phyloP scores from a whole-genome alignment of 176 grass and related monocot genomes.

The Oryza meridionalis region DNA sequence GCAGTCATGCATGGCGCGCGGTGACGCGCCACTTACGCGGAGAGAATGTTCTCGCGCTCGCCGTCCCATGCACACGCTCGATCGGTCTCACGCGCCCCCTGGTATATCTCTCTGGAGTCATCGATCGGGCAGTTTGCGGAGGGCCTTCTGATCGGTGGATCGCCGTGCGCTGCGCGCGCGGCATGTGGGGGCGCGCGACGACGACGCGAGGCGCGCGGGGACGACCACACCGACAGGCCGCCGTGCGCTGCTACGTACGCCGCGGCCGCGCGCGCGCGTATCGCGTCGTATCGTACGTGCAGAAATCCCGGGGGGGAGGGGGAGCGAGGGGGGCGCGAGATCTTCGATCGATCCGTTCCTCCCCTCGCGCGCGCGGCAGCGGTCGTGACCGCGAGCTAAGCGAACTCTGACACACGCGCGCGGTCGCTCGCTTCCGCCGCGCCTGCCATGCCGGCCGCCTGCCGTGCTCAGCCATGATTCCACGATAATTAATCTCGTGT shows the following conservation, averaged over 20 bases:
- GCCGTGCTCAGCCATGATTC: slow-evolving; percentile 32
- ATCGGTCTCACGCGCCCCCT: too few relatives aligned
- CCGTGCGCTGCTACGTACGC: too few relatives aligned
- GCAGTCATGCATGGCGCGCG: not conserved
- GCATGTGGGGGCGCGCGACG: too few relatives aligned
- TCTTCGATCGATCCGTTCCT: not conserved
- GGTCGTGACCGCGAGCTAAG: not conserved
- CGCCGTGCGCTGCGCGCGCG: not conserved
- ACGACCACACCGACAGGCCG: too few relatives aligned
- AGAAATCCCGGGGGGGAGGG: not conserved
- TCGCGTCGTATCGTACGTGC: not conserved
- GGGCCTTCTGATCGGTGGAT: not conserved
- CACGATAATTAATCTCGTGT: slow-evolving; percentile 6
- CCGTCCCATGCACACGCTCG: not conserved
- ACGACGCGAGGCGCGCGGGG: too few relatives aligned
- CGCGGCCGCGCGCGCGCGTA: not conserved
- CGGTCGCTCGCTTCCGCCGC: not conserved
- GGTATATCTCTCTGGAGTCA: too few relatives aligned
- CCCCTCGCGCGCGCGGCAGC: too few relatives aligned
- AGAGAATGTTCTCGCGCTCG: not conserved
- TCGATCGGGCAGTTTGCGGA: not conserved
- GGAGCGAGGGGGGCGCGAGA: not conserved
- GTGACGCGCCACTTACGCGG: not conserved
- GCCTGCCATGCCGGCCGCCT: not conserved
- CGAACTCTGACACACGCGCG: slow-evolving; percentile 19